These are phyloP conservation scores for Aspergillus sp. DNA, from an alignment of 2,329 filamentous ascomycete species.

Conservation along the genomic window DNA sequence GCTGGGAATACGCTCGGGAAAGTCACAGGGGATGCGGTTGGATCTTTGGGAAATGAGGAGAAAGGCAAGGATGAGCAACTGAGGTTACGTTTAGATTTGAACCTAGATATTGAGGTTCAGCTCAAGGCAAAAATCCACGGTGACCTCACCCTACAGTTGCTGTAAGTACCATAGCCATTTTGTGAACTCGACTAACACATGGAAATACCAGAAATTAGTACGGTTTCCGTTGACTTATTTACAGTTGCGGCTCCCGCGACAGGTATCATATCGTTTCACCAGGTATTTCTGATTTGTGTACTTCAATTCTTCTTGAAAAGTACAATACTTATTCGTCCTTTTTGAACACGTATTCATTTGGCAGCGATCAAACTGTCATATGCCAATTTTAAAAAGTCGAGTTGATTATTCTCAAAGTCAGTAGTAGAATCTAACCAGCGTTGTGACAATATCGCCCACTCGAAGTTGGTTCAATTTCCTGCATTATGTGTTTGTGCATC, in stretches of 20 bases:
- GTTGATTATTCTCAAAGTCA: no score
- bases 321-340: background rate
- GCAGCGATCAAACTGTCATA: no score
- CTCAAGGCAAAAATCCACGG: constrained; percentile 79
- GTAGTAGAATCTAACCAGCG: no score
- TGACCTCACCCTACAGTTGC: constrained; percentile 71
- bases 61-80: constrained; percentile 56
- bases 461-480: no score
- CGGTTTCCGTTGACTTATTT: no score
- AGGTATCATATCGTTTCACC: no score
- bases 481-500: no score
- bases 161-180: constrained; percentile 44
- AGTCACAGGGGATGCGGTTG: background rate
- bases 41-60: background rate
- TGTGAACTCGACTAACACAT: background rate
- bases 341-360: background rate
- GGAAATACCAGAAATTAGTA: constrained; percentile 25
- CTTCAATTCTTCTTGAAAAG: background rate
- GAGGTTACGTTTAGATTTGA: constrained; percentile 68
- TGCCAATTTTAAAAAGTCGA: no score
- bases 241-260: no score
- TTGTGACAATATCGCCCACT: no score
- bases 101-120: constrained; percentile 76
- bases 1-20: background rate
- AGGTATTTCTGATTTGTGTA: background rate